A percentile compares a stretch with the other conserved stretches of the same genome.
phyloP scores from a whole-genome alignment of 140 eudicot genomes.

The Ambrosia hybrid region DNA sequence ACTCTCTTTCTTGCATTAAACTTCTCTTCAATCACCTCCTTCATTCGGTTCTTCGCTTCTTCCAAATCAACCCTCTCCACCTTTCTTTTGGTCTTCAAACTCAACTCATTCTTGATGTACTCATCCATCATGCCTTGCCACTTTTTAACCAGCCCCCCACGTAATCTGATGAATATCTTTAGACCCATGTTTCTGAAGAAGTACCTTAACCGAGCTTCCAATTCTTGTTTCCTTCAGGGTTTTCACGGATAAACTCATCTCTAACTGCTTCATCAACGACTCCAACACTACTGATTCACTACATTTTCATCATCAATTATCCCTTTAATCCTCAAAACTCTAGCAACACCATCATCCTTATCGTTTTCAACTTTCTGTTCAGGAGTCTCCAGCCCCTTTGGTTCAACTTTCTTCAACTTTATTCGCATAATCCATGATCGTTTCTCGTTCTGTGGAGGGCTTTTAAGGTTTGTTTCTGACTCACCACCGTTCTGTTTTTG shows the following conservation, averaged over 20 bases:
- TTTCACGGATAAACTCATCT: not conserved
- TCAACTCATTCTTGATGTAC: not conserved
- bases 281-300: not conserved
- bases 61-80: no score
- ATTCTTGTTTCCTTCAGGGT: not conserved
- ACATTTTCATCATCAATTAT: not conserved
- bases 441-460: not conserved
- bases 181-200: not conserved
- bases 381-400: no score
- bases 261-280: not conserved
- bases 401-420: not conserved
- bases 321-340: conserved; percentile 15
- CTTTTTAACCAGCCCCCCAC: no score
- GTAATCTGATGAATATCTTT: no score
- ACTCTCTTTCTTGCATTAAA: no score
- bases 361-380: no score
- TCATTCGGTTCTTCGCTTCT: no score
- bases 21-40: no score
- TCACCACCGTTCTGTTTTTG: no score
- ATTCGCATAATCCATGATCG: not conserved
- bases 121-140: no score
- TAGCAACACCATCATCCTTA: not conserved
- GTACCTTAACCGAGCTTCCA: not conserved
- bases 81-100: not conserved
- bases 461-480: not conserved